phyloP scores from a whole-genome alignment of 192 early-diverging fungal species.

The Jimgerdemannia flammicorona region DNA sequence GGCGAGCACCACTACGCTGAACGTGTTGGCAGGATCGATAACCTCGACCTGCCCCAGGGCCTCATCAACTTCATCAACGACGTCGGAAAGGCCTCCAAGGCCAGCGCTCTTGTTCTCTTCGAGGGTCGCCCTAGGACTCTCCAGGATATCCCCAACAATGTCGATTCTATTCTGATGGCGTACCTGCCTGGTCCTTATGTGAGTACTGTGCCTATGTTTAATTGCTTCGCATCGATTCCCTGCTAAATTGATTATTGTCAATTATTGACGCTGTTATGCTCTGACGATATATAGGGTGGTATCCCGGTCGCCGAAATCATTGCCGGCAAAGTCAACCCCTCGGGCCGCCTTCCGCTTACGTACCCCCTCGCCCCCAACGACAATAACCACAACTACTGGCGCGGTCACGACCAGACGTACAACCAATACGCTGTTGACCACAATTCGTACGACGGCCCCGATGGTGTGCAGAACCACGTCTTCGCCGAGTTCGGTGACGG shows the following conservation, averaged over 20 bases:
- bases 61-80: slow-evolving; percentile 41
- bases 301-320: slow-evolving; percentile 49
- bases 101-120: slow-evolving; percentile 35
- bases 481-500: slow-evolving; percentile 37
- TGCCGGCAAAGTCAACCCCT: slow-evolving; percentile 45
- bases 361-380: slow-evolving; percentile 40
- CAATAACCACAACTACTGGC: slow-evolving; percentile 22
- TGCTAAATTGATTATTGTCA: background rate
- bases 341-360: slow-evolving; percentile 46
- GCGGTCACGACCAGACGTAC: slow-evolving; percentile 27
- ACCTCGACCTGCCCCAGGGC: slow-evolving; percentile 29
- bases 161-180: slow-evolving; percentile 37
- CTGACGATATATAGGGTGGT: slow-evolving; percentile 16
- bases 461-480: slow-evolving; percentile 23
- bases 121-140: slow-evolving; percentile 51
- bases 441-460: slow-evolving; percentile 41
- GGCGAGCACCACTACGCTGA: slow-evolving; percentile 53
- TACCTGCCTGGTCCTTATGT: slow-evolving; percentile 51
- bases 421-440: slow-evolving; percentile 32
- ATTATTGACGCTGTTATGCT: background rate
- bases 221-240: too few relatives aligned
- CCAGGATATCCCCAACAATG: slow-evolving; percentile 23
- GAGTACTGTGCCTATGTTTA: background rate
- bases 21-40: slow-evolving; percentile 41
- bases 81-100: slow-evolving; percentile 16